Percentiles rank a stretch among this genome's conserved stretches.
Conservation (phyloP, 768 basidiomycete genomes). For the Suillus clintonianus region DNA sequence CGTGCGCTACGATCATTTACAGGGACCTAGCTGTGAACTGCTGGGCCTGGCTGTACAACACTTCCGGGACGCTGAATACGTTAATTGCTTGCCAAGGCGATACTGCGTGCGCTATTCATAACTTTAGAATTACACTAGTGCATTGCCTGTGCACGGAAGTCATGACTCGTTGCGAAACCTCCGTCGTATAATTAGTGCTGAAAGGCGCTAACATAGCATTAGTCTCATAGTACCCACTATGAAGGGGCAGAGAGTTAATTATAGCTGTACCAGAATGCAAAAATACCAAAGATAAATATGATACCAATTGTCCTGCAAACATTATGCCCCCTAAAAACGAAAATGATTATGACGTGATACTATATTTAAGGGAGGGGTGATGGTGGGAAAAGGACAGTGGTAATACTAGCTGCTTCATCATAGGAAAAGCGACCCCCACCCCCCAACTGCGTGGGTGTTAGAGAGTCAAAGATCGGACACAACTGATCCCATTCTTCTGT, state of each 20-base stretch:
- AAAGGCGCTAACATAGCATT: too few species aligned
- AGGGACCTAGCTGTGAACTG: too few species aligned
- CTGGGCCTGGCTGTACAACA: too few species aligned
- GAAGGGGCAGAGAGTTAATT: neutral
- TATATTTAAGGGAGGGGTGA: neutral
- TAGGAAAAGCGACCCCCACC: conserved; percentile 17
- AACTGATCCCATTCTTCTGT: conserved; percentile 26
- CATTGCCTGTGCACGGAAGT: too few species aligned
- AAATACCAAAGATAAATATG: neutral
- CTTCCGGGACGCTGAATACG: too few species aligned
- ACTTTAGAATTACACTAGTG: too few species aligned
- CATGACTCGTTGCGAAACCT: too few species aligned
- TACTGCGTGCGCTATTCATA: too few species aligned
- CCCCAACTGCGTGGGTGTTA: conserved; percentile 17
- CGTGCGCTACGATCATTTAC: too few species aligned
- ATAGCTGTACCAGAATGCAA: neutral
- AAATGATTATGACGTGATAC: neutral
- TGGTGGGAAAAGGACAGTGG: conserved; percentile 13
- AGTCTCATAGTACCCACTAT: neutral
- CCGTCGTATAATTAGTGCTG: too few species aligned
- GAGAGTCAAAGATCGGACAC: conserved; percentile 24
- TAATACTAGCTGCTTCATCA: conserved; percentile 22
- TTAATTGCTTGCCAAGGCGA: too few species aligned
- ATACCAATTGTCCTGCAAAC: too few species aligned
- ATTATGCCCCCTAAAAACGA: neutral